phyloP scores from a whole-genome alignment of 2,329 filamentous ascomycete genomes.

The Cryphonectria naterciae region DNA sequence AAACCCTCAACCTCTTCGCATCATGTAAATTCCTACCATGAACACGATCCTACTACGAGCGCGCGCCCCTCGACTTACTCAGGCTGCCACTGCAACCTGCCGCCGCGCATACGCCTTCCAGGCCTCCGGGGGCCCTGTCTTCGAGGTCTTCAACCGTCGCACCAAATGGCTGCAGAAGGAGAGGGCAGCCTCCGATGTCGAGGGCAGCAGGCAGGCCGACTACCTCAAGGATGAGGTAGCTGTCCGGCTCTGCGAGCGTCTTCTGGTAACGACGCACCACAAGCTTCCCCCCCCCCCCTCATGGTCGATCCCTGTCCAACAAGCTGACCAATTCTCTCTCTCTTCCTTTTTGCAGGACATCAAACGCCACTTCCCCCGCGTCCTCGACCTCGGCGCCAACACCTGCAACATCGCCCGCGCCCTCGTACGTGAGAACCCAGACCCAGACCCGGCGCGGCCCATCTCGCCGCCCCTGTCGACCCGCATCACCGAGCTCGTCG shows the following conservation, averaged over 20 bases:
- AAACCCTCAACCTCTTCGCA: conserved; percentile 10
- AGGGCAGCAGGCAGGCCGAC: conserved; percentile 79
- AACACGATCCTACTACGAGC: conserved; percentile 25
- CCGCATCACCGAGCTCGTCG: conserved; percentile 75
- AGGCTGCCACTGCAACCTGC: conserved; percentile 33
- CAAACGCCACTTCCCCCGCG: conserved; percentile 81
- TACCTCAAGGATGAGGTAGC: conserved; percentile 95
- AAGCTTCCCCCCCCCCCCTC: background rate
- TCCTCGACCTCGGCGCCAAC: conserved; percentile 92
- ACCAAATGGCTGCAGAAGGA: conserved; percentile 93
- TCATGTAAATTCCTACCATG: conserved; percentile 25
- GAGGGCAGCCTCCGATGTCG: conserved; percentile 71
- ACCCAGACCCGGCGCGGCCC: conserved; percentile 60
- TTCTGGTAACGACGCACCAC: conserved; percentile 63
- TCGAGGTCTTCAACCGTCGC: conserved; percentile 89
- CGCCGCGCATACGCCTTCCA: conserved; percentile 75
- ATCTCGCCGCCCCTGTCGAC: conserved; percentile 68
- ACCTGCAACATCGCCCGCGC: conserved; percentile 91
- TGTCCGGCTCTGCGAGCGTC: conserved; percentile 77
- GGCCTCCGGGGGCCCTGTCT: conserved; percentile 73
- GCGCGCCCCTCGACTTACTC: conserved; percentile 14
- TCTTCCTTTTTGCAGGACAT: conserved; percentile 67
- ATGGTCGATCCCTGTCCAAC: background rate
- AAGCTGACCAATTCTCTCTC: background rate
- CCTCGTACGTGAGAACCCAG: conserved; percentile 71